Base-by-base conservation (phyloP, 2,329 filamentous ascomycete species). In the Fusarium humuli region DNA sequence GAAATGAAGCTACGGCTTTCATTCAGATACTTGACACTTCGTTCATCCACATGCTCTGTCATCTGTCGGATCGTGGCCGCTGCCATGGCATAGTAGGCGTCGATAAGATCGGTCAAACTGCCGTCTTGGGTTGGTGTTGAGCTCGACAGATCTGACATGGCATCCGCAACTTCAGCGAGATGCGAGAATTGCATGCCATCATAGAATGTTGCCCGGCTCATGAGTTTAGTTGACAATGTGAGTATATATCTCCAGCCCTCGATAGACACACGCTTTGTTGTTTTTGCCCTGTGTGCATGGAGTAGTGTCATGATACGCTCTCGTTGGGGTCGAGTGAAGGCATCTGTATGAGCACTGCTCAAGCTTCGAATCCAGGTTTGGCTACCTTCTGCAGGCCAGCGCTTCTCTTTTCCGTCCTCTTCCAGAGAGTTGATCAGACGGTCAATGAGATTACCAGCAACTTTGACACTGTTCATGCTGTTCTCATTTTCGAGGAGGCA, bases 141-240 rank as follows among this genome's bases (percentile, higher is more conserved):
- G 32, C 70, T 69, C 18, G 72, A 73, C 23, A 79, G 42, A 37
- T 58, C 66, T 11, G 77, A 77, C 61, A 81, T 69, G 9, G 75
- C 74, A 40, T 81, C 75, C 3, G 81, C 80, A 11, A 80, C 65
- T 7, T 76, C 74, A 4, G 79, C 73, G 7, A 82, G 75, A 56
- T 81, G 75, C 1, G 73, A 67, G 52, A 83, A 87, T 3, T 64
- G 73, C 78, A 87, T 82, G 1, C 75, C 79, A 67, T 84, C 78
- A 68, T 87, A 85, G 59, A 86, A 86, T 0, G 84, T 86, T 1
- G 86, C 81, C n/a, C 81, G 80, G 7, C 77, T 75, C 82, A 87
- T 86, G 25, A 87, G 75, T 70, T 85, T 87, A 5, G 81, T 75
- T 67, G 83, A 81, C 49, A 88, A 70, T 22, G 81, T 80, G 9